Conservation (phyloP, 805 yeast species). For the Hanseniaspora vineae region DNA sequence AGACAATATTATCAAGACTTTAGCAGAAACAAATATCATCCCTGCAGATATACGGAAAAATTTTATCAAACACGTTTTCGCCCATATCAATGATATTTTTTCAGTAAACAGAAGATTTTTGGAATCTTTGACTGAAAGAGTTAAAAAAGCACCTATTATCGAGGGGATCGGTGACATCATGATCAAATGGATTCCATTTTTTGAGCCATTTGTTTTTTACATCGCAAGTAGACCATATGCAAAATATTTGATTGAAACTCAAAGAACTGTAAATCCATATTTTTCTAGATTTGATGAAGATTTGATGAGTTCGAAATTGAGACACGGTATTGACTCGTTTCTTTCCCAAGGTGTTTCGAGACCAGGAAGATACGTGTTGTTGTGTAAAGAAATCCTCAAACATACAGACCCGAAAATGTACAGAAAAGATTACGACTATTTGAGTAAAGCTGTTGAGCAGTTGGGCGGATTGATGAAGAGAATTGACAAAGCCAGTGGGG, state of each 20-base stretch:
- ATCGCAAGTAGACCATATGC: constrained; percentile 95
- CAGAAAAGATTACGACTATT: constrained; percentile 30
- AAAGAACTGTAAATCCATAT: constrained; percentile 75
- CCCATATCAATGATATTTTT: constrained; percentile 78
- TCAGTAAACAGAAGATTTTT: constrained; percentile 74
- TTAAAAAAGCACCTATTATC: constrained; percentile 73
- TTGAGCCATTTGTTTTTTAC: constrained; percentile 86
- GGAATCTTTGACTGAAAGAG: constrained; percentile 79
- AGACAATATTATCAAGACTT: constrained; percentile 87
- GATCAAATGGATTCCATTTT: constrained; percentile 67
- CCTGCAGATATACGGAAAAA: constrained; percentile 83
- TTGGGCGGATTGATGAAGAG: constrained; percentile 63
- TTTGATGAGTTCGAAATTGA: constrained; percentile 51
- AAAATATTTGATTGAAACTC: constrained; percentile 88
- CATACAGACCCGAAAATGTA: constrained; percentile 68
- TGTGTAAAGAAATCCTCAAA: constrained; percentile 72
- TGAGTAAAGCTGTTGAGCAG: constrained; percentile 61
- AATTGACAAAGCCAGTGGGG: constrained; percentile 77
- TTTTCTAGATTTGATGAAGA: constrained; percentile 90
- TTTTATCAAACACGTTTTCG: constrained; percentile 83
- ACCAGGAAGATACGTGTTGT: constrained; percentile 85
- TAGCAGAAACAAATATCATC: constrained; percentile 74
- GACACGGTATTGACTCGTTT: constrained; percentile 74
- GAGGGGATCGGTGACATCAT: constrained; percentile 80
- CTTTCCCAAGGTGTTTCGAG: constrained; percentile 91